phyloP scores from a whole-genome alignment of 257 asterid genomes.

The Solanum lycopersicoides region DNA sequence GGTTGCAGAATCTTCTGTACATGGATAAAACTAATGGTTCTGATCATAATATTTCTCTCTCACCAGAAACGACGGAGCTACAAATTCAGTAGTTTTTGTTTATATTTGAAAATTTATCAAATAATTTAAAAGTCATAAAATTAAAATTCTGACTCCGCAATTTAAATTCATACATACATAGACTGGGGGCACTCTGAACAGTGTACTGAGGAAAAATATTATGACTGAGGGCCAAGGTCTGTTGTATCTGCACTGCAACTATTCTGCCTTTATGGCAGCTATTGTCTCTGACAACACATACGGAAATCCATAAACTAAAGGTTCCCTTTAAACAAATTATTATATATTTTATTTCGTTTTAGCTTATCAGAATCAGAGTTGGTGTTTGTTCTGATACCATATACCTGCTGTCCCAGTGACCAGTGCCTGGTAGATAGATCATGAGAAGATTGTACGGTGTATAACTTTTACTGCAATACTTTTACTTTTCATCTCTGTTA shows the following conservation, averaged over 20 bases:
- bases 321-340: not conserved
- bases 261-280: constrained; percentile 49
- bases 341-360: not conserved
- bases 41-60: constrained; percentile 3
- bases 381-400: constrained; percentile 4
- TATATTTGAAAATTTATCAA: too few relatives aligned
- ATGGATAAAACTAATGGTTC: constrained; percentile 35
- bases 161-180: not conserved
- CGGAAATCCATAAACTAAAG: constrained; percentile 54
- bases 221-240: constrained; percentile 28
- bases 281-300: constrained; percentile 52
- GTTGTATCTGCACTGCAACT: constrained; percentile 25
- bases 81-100: not conserved
- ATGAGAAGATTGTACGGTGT: constrained; percentile 14
- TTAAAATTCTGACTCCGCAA: too few relatives aligned
- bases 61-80: not conserved
- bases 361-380: constrained; percentile 2
- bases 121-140: too few relatives aligned
- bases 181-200: not conserved
- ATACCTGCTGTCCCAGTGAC: not conserved
- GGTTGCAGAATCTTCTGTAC: constrained; percentile 79
- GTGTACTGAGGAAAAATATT: constrained; percentile 46
- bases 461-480: constrained; percentile 3
- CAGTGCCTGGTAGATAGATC: not conserved
- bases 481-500: constrained; percentile 1